Evolutionary conservation across 176 grass and related monocot species (phyloP).

Genomic region (Carex pumila): DNA sequence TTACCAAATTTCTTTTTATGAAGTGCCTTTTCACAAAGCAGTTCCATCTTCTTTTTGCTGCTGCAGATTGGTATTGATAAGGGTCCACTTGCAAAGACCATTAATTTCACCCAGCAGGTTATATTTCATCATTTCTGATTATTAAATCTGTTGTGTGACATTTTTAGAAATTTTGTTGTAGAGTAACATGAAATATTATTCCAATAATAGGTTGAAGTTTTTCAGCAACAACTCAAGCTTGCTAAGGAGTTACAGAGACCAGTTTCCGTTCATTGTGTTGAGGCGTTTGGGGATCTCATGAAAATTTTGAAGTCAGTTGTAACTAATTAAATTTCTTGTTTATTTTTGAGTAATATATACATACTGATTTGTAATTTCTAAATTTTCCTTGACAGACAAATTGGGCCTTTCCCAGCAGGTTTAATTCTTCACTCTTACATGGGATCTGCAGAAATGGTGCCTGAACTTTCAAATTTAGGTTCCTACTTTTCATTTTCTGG

Average conservation of each 20-base stretch:
- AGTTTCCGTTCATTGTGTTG: constrained; percentile 79
- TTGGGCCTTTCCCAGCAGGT: constrained; percentile 70
- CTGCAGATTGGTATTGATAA: constrained; percentile 85
- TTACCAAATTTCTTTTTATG: neutral
- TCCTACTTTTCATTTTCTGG: constrained; percentile 89
- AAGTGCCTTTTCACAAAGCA: neutral
- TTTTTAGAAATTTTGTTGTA: neutral
- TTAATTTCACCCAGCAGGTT: constrained; percentile 69
- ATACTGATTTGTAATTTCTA: neutral
- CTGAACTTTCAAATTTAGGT: constrained; percentile 59
- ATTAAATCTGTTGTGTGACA: constrained; percentile 20
- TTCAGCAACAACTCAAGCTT: constrained; percentile 57
- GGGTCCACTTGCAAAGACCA: constrained; percentile 62
- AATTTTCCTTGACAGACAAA: constrained; percentile 26
- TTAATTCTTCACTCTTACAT: constrained; percentile 75
- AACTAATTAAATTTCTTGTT: neutral
- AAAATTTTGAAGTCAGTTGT: constrained; percentile 61
- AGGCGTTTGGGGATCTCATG: constrained; percentile 75
- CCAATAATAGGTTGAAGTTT: constrained; percentile 56
- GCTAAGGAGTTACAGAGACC: constrained; percentile 77
- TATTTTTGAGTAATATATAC: neutral
- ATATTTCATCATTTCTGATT: neutral
- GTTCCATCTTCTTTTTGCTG: neutral
- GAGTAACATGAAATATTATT: neutral
- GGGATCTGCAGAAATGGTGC: constrained; percentile 80